A percentile compares a stretch with the other conserved stretches of the same genome.
phyloP scores from a whole-genome alignment of 306 rosid genomes.

The Fagus sylvatica region DNA sequence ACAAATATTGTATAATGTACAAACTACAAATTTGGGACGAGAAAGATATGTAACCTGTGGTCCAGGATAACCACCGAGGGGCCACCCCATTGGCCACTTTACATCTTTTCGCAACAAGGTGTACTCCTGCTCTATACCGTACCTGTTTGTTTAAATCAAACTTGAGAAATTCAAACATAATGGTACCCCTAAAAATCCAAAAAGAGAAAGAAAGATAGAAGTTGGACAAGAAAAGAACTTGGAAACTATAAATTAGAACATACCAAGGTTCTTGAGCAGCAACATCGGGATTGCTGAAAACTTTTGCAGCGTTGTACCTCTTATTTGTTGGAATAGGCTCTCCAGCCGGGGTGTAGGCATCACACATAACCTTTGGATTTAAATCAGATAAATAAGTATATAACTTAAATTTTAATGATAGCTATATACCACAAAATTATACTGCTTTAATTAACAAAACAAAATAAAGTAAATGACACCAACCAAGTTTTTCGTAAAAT shows the following conservation, averaged over 20 bases:
- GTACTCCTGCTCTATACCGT: constrained; percentile 70
- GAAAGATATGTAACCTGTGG: constrained; percentile 35
- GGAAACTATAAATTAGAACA: not conserved
- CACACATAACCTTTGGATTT: constrained; percentile 52
- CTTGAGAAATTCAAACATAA: not conserved
- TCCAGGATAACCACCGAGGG: constrained; percentile 67
- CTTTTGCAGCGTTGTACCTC: constrained; percentile 56
- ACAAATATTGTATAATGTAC: not conserved
- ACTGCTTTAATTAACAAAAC: not conserved
- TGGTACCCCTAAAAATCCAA: not conserved
- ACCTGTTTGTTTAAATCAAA: constrained; percentile 37
- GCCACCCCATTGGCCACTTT: constrained; percentile 74
- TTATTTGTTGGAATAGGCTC: constrained; percentile 64
- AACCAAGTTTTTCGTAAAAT: no score
- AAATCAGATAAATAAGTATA: not conserved
- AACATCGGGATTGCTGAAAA: constrained; percentile 57
- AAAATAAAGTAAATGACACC: not conserved
- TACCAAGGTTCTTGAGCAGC: constrained; percentile 62
- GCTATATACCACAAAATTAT: not conserved
- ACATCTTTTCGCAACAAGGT: constrained; percentile 54
- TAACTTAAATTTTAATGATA: not conserved
- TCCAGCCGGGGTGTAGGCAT: constrained; percentile 62
- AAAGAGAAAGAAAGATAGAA: constrained; percentile 1
- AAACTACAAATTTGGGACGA: not conserved
- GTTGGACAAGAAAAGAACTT: not conserved